Evolutionary conservation across 768 basidiomycete genomes (phyloP).

Genomic region (Naganishia vishniacii): DNA sequence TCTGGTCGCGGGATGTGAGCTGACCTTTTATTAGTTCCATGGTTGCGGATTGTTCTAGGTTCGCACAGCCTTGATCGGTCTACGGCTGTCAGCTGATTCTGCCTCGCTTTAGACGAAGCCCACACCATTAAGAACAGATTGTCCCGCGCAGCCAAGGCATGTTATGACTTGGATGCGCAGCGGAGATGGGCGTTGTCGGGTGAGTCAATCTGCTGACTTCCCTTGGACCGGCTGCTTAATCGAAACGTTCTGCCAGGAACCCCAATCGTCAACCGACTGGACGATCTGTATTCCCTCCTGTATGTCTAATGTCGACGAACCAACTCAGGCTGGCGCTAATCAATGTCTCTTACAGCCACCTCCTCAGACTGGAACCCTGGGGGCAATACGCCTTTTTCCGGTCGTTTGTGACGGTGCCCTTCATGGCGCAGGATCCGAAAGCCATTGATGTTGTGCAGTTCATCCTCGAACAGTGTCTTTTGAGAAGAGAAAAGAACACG

Average conservation of each 20-base stretch:
- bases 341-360: constrained; percentile 34
- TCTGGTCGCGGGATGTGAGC: constrained; percentile 9
- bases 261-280: constrained; percentile 87
- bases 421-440: constrained; percentile 81
- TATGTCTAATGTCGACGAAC: background rate
- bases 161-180: constrained; percentile 72
- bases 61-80: background rate
- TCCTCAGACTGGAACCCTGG: constrained; percentile 50
- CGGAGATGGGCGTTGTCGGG: constrained; percentile 88
- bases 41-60: constrained; percentile 68
- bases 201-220: constrained; percentile 30
- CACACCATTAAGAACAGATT: constrained; percentile 87
- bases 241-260: constrained; percentile 60
- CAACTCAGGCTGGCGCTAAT: constrained; percentile 1
- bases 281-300: constrained; percentile 77
- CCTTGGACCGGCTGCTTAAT: background rate
- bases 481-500: constrained; percentile 91
- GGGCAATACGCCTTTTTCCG: constrained; percentile 62
- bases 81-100: background rate
- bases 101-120: constrained; percentile 65
- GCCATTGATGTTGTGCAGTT: constrained; percentile 93
- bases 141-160: constrained; percentile 52
- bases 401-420: constrained; percentile 81
- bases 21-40: constrained; percentile 56
- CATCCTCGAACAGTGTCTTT: constrained; percentile 77